Percentiles rank a stretch among this genome's conserved stretches.
phyloP scores from a whole-genome alignment of 1,284 basidiomycete species.

The Porogramme epimiltina region DNA sequence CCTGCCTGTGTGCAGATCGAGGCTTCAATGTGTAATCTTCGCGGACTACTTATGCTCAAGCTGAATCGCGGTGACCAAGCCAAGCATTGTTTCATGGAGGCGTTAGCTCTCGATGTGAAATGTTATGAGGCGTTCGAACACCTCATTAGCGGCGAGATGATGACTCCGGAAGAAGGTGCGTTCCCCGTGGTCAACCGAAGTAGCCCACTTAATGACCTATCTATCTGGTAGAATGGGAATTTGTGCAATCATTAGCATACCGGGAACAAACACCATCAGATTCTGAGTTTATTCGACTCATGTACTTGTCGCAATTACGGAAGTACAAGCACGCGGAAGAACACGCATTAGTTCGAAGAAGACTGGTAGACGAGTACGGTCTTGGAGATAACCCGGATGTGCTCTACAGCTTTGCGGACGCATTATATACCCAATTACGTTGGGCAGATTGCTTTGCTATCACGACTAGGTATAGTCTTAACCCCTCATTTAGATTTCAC shows the following conservation, averaged over 20 bases:
- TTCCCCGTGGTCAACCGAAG: not conserved
- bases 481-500: not conserved
- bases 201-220: not conserved
- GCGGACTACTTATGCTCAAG: conserved; percentile 93
- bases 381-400: conserved; percentile 92
- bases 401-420: conserved; percentile 89
- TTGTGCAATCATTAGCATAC: conserved; percentile 86
- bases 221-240: conserved; percentile 83
- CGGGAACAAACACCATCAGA: conserved; percentile 84
- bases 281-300: conserved; percentile 85
- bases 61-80: conserved; percentile 88
- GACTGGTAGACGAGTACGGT: conserved; percentile 77
- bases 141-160: conserved; percentile 90
- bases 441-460: conserved; percentile 94
- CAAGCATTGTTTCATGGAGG: conserved; percentile 94
- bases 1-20: conserved; percentile 65
- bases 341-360: conserved; percentile 74
- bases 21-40: conserved; percentile 93
- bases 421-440: conserved; percentile 84
- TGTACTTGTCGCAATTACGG: conserved; percentile 89
- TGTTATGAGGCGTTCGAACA: conserved; percentile 97
- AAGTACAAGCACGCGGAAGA: conserved; percentile 88
- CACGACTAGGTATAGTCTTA: conserved; percentile 66
- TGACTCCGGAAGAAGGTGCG: conserved; percentile 87
- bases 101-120: conserved; percentile 92